Conservation (phyloP, 2,329 filamentous ascomycete genomes). For the Phialocephala sp. region DNA sequence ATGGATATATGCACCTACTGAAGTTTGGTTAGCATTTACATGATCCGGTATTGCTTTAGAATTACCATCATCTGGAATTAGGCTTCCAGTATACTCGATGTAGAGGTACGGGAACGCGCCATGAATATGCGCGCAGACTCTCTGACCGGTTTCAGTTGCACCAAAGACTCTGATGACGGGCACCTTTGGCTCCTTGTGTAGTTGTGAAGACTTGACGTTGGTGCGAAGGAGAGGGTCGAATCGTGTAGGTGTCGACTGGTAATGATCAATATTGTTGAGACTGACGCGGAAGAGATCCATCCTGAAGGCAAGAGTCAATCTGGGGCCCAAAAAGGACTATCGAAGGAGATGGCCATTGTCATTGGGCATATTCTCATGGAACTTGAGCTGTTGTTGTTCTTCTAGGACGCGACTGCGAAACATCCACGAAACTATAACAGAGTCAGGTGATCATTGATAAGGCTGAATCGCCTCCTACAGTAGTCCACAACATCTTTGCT, state of each 20-base stretch:
- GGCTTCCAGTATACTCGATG: conserved; percentile 77
- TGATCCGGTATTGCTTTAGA: conserved; percentile 8
- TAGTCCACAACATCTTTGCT: no score
- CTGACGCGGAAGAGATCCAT: conserved; percentile 87
- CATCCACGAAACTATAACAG: neutral
- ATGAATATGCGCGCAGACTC: conserved; percentile 94
- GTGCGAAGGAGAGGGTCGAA: conserved; percentile 82
- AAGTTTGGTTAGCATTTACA: conserved; percentile 26
- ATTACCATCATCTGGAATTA: conserved; percentile 72
- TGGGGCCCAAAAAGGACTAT: conserved; percentile 14
- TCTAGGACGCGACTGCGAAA: neutral
- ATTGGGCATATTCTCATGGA: neutral
- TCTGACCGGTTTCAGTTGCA: conserved; percentile 91
- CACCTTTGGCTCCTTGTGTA: conserved; percentile 71
- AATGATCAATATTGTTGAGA: conserved; percentile 95
- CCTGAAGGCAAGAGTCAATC: conserved; percentile 5
- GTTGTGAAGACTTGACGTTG: conserved; percentile 62
- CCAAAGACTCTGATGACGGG: conserved; percentile 92
- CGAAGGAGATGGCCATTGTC: conserved; percentile 18
- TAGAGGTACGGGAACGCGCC: conserved; percentile 97
- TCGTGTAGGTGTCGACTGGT: conserved; percentile 78
- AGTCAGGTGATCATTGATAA: neutral
- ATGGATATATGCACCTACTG: conserved; percentile 78
- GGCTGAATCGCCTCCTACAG: neutral
- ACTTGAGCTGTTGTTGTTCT: conserved; percentile 10